Percentiles rank a stretch among this genome's conserved stretches.
phyloP scores from a whole-genome alignment of 208 protist genomes.

The Crithidia thermophila region DNA sequence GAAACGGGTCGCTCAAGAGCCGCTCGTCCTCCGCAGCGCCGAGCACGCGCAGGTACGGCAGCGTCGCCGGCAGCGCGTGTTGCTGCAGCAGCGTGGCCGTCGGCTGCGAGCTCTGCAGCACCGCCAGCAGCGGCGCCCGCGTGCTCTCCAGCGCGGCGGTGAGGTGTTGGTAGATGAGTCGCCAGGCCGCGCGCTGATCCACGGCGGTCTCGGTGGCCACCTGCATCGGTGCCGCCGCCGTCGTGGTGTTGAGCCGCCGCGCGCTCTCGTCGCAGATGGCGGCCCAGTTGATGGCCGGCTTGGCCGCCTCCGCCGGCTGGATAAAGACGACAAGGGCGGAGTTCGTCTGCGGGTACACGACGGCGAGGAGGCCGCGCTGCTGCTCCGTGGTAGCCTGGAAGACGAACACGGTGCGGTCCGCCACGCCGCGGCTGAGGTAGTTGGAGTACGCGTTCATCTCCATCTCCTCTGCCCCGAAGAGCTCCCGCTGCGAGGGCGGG shows the following conservation, averaged over 20 bases:
- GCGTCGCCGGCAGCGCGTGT: constrained; percentile 43
- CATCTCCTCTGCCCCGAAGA: constrained; percentile 76
- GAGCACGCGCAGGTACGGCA: constrained; percentile 81
- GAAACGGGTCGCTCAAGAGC: constrained; percentile 85
- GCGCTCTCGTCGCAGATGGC: constrained; percentile 66
- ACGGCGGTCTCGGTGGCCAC: constrained; percentile 47
- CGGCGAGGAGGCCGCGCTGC: constrained; percentile 68
- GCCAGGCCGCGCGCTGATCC: constrained; percentile 72
- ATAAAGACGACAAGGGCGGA: constrained; percentile 70
- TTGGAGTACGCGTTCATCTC: constrained; percentile 38
- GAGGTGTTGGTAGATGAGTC: constrained; percentile 53
- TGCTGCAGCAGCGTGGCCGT: constrained; percentile 74
- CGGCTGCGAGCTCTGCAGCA: constrained; percentile 69
- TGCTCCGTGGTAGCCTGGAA: constrained; percentile 70
- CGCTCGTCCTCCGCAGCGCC: constrained; percentile 85
- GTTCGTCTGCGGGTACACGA: constrained; percentile 62
- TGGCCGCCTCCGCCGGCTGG: constrained; percentile 72
- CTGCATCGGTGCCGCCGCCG: constrained; percentile 21
- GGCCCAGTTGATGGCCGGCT: constrained; percentile 69
- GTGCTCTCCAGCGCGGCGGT: constrained; percentile 45
- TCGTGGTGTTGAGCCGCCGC: constrained; percentile 36
- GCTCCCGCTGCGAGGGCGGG: constrained; percentile 53
- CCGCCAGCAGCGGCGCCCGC: constrained; percentile 60
- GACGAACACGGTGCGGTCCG: constrained; percentile 70
- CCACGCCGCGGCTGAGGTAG: constrained; percentile 49